These are phyloP conservation scores for Venturia asperata DNA, from an alignment of 2,329 filamentous ascomycete genomes.

Conservation along the genomic window DNA sequence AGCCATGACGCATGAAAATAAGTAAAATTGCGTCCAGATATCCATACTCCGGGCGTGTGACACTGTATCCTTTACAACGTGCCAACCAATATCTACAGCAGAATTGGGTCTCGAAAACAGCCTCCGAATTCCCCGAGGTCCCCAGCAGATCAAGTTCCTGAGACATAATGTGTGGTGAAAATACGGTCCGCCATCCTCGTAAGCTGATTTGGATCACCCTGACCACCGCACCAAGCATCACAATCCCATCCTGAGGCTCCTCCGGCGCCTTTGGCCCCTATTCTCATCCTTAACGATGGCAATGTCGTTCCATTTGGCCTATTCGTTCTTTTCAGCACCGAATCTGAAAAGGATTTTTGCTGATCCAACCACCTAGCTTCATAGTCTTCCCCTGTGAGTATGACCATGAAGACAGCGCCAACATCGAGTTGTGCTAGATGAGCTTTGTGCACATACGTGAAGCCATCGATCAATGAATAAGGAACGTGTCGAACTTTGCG, in stretches of 20 bases:
- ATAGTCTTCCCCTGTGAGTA: neutral
- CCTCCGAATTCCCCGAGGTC: neutral
- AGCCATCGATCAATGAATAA: conserved; percentile 57
- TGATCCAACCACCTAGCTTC: neutral
- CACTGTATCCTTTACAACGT: neutral
- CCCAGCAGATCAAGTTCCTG: neutral
- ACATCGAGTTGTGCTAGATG: conserved; percentile 42
- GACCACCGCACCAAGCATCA: neutral
- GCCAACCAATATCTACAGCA: neutral
- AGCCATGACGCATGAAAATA: too few relatives aligned
- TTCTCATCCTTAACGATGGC: neutral
- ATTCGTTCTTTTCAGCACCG: neutral
- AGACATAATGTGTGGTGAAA: neutral
- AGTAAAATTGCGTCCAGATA: too few relatives aligned
- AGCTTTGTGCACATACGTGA: conserved; percentile 56
- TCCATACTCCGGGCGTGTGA: neutral
- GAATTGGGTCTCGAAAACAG: neutral
- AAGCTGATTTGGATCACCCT: neutral
- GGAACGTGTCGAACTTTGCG: conserved; percentile 62
- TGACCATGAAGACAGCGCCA: conserved; percentile 11
- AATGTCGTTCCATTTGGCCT: neutral
- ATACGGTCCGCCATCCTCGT: neutral
- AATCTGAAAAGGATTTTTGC: conserved; percentile 10
- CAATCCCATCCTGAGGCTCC: conserved; percentile 6
- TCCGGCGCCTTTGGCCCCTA: neutral